phyloP scores from a whole-genome alignment of 192 early-diverging fungal species.

The Mortierella alpina region DNA sequence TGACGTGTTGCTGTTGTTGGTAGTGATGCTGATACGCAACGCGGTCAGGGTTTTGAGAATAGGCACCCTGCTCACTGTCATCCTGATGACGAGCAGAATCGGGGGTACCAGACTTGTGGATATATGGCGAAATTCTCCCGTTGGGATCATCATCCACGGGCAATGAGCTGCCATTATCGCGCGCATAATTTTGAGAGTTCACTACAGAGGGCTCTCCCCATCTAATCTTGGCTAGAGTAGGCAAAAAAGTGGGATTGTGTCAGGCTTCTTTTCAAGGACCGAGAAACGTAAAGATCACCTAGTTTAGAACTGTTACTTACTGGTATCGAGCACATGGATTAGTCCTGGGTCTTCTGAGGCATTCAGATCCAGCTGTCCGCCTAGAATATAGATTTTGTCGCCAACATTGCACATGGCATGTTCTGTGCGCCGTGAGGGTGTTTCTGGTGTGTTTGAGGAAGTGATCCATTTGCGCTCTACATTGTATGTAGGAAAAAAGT shows the following conservation, averaged over 20 bases:
- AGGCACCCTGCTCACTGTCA: background rate
- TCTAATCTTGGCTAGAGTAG: constrained; percentile 59
- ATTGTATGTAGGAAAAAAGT: background rate
- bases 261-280: background rate
- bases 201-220: constrained; percentile 36
- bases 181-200: constrained; percentile 7
- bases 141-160: constrained; percentile 3
- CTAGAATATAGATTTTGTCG: constrained; percentile 63
- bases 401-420: constrained; percentile 56
- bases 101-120: background rate
- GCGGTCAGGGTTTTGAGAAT: background rate
- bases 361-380: constrained; percentile 60
- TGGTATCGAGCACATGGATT: constrained; percentile 60
- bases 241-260: background rate
- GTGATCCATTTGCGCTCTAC: constrained; percentile 63
- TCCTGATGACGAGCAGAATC: constrained; percentile 9
- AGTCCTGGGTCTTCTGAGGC: constrained; percentile 56
- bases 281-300: background rate
- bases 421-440: constrained; percentile 55
- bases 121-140: constrained; percentile 17
- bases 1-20: constrained; percentile 18
- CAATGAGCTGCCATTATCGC: constrained; percentile 18
- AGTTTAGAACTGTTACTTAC: constrained; percentile 38
- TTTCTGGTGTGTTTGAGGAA: constrained; percentile 60
- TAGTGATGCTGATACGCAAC: constrained; percentile 15